These are phyloP conservation scores for Fagopyrum tataricum DNA, from an alignment of 148 eudicot species.

Conservation along the genomic window DNA sequence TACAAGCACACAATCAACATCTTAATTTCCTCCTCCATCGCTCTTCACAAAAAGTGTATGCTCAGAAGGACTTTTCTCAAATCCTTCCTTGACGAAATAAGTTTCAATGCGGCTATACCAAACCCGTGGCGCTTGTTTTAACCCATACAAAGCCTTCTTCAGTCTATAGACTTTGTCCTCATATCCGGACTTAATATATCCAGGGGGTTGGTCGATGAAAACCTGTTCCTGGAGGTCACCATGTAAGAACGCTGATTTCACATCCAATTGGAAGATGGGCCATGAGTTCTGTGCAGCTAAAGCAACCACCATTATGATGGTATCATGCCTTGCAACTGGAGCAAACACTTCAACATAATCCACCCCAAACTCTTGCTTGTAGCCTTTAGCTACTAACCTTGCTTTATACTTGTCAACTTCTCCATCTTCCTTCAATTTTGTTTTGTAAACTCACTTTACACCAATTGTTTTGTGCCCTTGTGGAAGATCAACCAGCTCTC, in stretches of 20 bases:
- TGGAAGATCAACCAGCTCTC: no score
- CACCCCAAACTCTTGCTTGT: no score
- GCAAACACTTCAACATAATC: no score
- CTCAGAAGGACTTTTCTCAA: neutral
- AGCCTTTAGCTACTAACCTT: no score
- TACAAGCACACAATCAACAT: neutral
- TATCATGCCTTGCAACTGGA: no score
- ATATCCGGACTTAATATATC: neutral
- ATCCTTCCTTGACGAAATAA: no score
- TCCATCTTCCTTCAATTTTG: conserved; percentile 7
- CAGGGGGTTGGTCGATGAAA: conserved; percentile 2
- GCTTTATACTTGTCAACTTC: no score
- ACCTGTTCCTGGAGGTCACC: neutral
- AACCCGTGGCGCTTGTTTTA: conserved; percentile 2
- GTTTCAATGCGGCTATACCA: neutral
- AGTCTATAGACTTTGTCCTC: neutral
- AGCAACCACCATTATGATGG: conserved; percentile 7
- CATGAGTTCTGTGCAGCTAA: conserved; percentile 16
- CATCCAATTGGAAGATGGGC: neutral
- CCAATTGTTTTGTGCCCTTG: no score
- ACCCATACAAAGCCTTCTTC: conserved; percentile 6
- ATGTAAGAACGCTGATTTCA: neutral
- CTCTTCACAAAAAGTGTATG: neutral
- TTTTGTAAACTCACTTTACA: conserved; percentile 18
- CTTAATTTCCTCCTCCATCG: neutral